These are phyloP conservation scores for Athelia psychrophila DNA, from an alignment of 1,284 basidiomycete genomes.

Conservation along the genomic window DNA sequence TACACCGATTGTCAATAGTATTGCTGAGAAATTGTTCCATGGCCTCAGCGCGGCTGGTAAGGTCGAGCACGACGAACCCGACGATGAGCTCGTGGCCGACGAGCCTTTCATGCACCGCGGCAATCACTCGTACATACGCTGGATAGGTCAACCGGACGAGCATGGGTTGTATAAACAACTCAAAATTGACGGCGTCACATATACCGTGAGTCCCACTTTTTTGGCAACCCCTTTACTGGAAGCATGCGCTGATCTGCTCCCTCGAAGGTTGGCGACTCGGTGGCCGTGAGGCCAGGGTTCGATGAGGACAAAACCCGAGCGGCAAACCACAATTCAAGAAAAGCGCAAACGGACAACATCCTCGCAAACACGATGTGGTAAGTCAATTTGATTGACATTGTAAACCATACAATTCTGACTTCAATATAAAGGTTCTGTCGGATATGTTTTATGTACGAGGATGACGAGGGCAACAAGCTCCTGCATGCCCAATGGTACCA, in stretches of 20 bases:
- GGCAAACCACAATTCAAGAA: constrained; percentile 29
- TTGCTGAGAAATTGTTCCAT: constrained; percentile 49
- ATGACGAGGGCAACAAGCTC: constrained; percentile 33
- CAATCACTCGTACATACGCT: constrained; percentile 45
- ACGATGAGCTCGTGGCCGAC: constrained; percentile 18
- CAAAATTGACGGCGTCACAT: constrained; percentile 50
- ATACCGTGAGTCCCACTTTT: constrained; percentile 37
- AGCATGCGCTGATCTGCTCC: constrained; percentile 3
- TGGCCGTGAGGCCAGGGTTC: constrained; percentile 54
- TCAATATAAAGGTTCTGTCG: constrained; percentile 51
- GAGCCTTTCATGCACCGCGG: constrained; percentile 34
- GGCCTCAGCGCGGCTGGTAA: constrained; percentile 35
- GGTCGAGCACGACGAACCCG: constrained; percentile 19
- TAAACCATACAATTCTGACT: constrained; percentile 1
- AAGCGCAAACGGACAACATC: constrained; percentile 36
- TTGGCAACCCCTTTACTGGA: neutral
- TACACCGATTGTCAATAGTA: constrained; percentile 43
- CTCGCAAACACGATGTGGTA: constrained; percentile 59
- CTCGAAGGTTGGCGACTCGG: constrained; percentile 52
- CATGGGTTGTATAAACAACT: constrained; percentile 41
- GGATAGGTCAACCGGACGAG: constrained; percentile 34
- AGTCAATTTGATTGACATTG: constrained; percentile 6
- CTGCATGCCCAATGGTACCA: constrained; percentile 67
- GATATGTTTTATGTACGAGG: constrained; percentile 58
- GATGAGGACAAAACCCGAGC: constrained; percentile 38